Evolutionary conservation across 768 basidiomycete genomes (phyloP).

Genomic region (Scleroderma citrinum): DNA sequence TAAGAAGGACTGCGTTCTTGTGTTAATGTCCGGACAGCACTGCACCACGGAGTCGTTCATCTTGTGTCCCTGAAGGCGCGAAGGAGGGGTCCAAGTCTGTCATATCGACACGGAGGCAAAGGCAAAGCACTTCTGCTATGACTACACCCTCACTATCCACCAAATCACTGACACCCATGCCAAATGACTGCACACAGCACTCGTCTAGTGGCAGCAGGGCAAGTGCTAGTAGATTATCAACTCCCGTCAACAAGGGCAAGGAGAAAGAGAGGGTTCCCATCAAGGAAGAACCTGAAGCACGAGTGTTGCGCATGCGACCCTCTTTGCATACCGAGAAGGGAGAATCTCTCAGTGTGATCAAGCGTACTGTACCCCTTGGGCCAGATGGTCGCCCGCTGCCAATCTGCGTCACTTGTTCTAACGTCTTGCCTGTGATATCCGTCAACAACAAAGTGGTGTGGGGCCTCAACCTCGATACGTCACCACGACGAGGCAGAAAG

Average conservation of each 20-base stretch:
- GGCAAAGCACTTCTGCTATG: constrained; percentile 28
- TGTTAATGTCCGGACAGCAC: constrained; percentile 12
- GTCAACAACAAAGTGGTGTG: constrained; percentile 72
- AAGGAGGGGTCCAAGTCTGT: constrained; percentile 46
- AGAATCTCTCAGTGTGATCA: constrained; percentile 35
- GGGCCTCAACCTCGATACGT: constrained; percentile 52
- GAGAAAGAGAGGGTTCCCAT: constrained; percentile 36
- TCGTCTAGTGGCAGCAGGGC: constrained; percentile 25
- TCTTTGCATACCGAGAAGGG: constrained; percentile 28
- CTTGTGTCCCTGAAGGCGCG: constrained; percentile 16
- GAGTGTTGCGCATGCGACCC: constrained; percentile 47
- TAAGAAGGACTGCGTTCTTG: constrained; percentile 1
- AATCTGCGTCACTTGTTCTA: constrained; percentile 65
- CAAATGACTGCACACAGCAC: constrained; percentile 18
- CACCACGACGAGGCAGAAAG: constrained; percentile 41
- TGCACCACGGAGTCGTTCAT: constrained; percentile 25
- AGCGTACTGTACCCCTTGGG: constrained; percentile 45
- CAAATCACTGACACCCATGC: constrained; percentile 33
- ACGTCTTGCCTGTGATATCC: constrained; percentile 68
- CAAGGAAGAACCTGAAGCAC: constrained; percentile 46
- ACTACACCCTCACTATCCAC: constrained; percentile 44
- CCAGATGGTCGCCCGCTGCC: constrained; percentile 65
- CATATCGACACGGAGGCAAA: constrained; percentile 56
- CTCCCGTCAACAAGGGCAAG: constrained; percentile 32
- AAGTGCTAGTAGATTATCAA: constrained; percentile 28